Conservation (phyloP, 1,284 basidiomycete species). For the Pholiota adiposa region DNA sequence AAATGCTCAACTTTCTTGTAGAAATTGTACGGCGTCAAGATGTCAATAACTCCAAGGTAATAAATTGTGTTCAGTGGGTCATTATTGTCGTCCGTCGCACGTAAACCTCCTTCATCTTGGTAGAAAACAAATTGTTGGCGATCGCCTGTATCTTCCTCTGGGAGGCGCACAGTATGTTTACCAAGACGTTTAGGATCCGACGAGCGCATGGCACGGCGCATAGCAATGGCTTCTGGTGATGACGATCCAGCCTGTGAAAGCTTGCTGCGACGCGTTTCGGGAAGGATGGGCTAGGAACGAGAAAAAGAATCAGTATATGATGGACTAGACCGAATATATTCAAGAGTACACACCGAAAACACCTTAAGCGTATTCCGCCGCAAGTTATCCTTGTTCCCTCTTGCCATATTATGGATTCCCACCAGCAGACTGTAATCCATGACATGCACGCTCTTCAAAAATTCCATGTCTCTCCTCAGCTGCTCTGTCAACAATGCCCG, state of each 20-base stretch:
- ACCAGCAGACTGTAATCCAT: constrained; percentile 98
- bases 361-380: constrained; percentile 90
- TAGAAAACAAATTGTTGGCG: constrained; percentile 92
- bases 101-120: constrained; percentile 94
- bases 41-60: constrained; percentile 95
- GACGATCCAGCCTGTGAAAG: constrained; percentile 36
- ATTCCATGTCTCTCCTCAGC: constrained; percentile 83
- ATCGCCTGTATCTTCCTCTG: constrained; percentile 69
- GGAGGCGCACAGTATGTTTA: constrained; percentile 64
- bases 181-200: constrained; percentile 82
- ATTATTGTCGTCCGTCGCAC: constrained; percentile 89
- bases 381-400: constrained; percentile 92
- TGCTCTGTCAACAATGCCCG: constrained; percentile 90
- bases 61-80: constrained; percentile 81
- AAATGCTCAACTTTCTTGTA: constrained; percentile 88
- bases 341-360: constrained; percentile 74
- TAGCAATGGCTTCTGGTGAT: constrained; percentile 77
- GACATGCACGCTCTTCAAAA: constrained; percentile 83
- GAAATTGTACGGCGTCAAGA: constrained; percentile 85
- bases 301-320: neutral
- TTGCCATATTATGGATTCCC: constrained; percentile 90
- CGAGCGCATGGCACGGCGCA: constrained; percentile 84
- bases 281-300: constrained; percentile 63
- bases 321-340: neutral
- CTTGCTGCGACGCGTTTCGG: constrained; percentile 35